These are phyloP conservation scores for Yarrowia yakushimensis DNA, from an alignment of 805 yeast genomes.

Conservation along the genomic window DNA sequence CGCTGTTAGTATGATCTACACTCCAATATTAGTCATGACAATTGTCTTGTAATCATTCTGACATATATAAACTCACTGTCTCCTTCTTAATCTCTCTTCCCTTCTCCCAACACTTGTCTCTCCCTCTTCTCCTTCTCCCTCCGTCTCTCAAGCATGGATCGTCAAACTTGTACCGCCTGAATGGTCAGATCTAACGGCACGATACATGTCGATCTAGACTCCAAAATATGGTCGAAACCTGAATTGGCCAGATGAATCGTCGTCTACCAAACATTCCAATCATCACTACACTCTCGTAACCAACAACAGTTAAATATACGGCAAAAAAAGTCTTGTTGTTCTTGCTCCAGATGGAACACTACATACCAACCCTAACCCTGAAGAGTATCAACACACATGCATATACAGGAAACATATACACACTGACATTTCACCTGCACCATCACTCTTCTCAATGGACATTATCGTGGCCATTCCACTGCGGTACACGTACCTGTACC, in stretches of 20 bases:
- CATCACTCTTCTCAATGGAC: slow-evolving; percentile 3
- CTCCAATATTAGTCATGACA: too few relatives aligned
- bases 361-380: slow-evolving; percentile 7
- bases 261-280: too few relatives aligned
- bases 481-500: slow-evolving; percentile 26
- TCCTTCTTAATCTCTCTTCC: too few relatives aligned
- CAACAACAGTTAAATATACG: not conserved
- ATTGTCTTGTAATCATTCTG: too few relatives aligned
- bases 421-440: not conserved
- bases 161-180: not conserved
- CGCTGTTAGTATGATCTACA: too few relatives aligned
- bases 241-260: too few relatives aligned
- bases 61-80: too few relatives aligned
- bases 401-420: not conserved
- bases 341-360: too few relatives aligned
- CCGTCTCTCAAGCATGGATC: not conserved
- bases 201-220: too few relatives aligned
- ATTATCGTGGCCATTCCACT: slow-evolving; percentile 25
- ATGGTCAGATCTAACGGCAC: not conserved
- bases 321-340: not conserved
- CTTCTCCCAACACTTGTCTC: too few relatives aligned
- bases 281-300: not conserved
- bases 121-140: too few relatives aligned
- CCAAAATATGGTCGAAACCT: too few relatives aligned
- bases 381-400: not conserved